These are phyloP conservation scores for Elaphomyces granulatus DNA, from an alignment of 495 filamentous ascomycete genomes.

Conservation along the genomic window DNA sequence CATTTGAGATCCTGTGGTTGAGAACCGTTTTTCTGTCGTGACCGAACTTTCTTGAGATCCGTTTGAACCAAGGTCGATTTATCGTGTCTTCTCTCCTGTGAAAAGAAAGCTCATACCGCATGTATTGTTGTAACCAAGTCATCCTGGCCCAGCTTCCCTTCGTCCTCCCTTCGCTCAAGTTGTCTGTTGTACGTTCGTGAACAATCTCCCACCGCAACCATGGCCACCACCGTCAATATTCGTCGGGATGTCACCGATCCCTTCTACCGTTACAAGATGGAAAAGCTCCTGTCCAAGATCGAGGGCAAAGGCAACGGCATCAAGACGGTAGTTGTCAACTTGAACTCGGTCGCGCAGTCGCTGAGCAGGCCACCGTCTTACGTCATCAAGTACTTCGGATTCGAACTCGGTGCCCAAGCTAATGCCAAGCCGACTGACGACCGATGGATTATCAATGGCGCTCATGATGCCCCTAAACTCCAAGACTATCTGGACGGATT, in stretches of 20 bases:
- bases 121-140: conserved; percentile 37
- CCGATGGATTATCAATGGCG: conserved; percentile 99
- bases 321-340: conserved; percentile 93
- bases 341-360: conserved; percentile 86
- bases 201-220: conserved; percentile 39
- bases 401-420: conserved; percentile 95
- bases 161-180: conserved; percentile 19
- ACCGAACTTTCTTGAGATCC: conserved; percentile 4
- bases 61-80: not conserved
- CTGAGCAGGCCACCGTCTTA: conserved; percentile 85
- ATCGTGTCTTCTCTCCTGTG: conserved; percentile 5
- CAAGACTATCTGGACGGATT: conserved; percentile 98
- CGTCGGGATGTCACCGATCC: conserved; percentile 95
- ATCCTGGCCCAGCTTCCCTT: conserved; percentile 27
- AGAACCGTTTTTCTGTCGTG: conserved; percentile 26
- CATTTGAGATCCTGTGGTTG: conserved; percentile 79
- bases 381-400: conserved; percentile 99
- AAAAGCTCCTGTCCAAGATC: conserved; percentile 93
- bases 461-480: conserved; percentile 87
- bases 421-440: conserved; percentile 94
- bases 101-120: conserved; percentile 36
- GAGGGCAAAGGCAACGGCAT: conserved; percentile 98
- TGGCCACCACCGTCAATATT: conserved; percentile 91
- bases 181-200: conserved; percentile 9
- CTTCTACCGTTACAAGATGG: conserved; percentile 99